A percentile compares a stretch with the other conserved stretches of the same genome.
Conservation (phyloP, 2,329 filamentous ascomycete species). For the Cladophialophora chaetospira region DNA sequence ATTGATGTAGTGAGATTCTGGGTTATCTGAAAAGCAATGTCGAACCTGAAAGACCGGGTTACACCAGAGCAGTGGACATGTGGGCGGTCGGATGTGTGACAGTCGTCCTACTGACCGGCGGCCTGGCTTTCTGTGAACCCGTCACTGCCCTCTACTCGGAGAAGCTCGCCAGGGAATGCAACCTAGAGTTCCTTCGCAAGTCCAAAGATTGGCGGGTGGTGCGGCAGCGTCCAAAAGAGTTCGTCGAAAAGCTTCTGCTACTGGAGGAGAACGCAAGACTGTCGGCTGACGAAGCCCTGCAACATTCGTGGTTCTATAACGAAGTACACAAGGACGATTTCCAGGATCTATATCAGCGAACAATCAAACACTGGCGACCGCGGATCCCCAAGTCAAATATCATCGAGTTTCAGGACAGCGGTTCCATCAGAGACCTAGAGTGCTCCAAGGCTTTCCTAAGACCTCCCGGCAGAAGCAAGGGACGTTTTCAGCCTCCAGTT, state of each 20-base stretch:
- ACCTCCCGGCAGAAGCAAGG: conserved; percentile 16
- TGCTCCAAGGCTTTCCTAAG: conserved; percentile 11
- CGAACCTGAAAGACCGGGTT: conserved; percentile 35
- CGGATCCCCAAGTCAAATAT: conserved; percentile 30
- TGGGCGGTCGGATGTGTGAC: conserved; percentile 64
- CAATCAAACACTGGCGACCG: conserved; percentile 55
- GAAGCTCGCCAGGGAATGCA: conserved; percentile 41
- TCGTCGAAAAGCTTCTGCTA: conserved; percentile 55
- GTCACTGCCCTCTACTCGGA: conserved; percentile 36
- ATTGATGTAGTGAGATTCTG: conserved; percentile 28
- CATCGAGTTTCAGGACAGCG: conserved; percentile 25
- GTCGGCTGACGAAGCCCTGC: conserved; percentile 56
- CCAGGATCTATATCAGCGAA: conserved; percentile 52
- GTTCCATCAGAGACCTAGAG: conserved; percentile 13
- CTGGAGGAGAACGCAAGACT: conserved; percentile 54
- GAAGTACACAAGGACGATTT: conserved; percentile 50
- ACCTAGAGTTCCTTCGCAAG: conserved; percentile 49
- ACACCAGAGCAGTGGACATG: conserved; percentile 62
- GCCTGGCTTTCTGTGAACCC: conserved; percentile 49
- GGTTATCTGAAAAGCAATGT: conserved; percentile 33
- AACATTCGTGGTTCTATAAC: conserved; percentile 60
- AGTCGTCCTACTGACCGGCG: conserved; percentile 54
- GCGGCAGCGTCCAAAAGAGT: conserved; percentile 51
- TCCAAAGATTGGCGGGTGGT: conserved; percentile 48
- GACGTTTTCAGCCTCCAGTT: conserved; percentile 16